A percentile compares a stretch with the other conserved stretches of the same genome.
Evolutionary conservation across 805 yeast genomes (phyloP).

Genomic region (Saturnispora bothae): DNA sequence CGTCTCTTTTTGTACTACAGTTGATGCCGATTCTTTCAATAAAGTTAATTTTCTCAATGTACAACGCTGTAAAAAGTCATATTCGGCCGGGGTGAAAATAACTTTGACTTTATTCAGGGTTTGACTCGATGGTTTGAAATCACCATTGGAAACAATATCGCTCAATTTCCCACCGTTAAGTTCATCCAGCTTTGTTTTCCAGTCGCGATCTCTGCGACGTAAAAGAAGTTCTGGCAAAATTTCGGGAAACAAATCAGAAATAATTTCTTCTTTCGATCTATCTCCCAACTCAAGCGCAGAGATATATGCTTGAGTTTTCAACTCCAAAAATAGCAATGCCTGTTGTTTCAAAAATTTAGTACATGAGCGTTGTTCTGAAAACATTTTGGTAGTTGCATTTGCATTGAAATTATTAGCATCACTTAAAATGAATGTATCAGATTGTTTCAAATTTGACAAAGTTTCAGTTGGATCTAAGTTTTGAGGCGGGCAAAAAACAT

Average conservation of each 20-base stretch:
- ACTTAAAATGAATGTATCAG: conserved; percentile 15
- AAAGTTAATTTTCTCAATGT: conserved; percentile 57
- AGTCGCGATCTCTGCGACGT: conserved; percentile 27
- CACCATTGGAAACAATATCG: conserved; percentile 5
- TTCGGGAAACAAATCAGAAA: conserved; percentile 67
- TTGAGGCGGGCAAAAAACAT: conserved; percentile 75
- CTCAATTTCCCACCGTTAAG: conserved; percentile 6
- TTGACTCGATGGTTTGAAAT: conserved; percentile 11
- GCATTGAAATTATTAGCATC: conserved; percentile 4
- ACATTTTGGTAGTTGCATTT: conserved; percentile 9
- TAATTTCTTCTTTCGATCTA: conserved; percentile 51
- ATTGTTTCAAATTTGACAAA: conserved; percentile 20
- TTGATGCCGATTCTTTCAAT: conserved; percentile 26
- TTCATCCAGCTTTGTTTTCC: conserved; percentile 12
- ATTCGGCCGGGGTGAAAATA: conserved; percentile 60
- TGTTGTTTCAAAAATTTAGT: conserved; percentile 61
- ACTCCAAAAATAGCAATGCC: conserved; percentile 67
- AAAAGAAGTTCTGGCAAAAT: conserved; percentile 42
- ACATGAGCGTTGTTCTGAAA: conserved; percentile 15
- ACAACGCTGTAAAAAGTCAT: conserved; percentile 70
- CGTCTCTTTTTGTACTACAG: neutral
- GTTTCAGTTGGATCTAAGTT: conserved; percentile 37
- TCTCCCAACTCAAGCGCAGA: conserved; percentile 68
- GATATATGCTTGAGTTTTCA: conserved; percentile 92
- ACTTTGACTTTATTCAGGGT: conserved; percentile 14